A percentile compares a stretch with the other conserved stretches of the same genome.
phyloP scores from a whole-genome alignment of 257 asterid genomes.

The Lantana camara region DNA sequence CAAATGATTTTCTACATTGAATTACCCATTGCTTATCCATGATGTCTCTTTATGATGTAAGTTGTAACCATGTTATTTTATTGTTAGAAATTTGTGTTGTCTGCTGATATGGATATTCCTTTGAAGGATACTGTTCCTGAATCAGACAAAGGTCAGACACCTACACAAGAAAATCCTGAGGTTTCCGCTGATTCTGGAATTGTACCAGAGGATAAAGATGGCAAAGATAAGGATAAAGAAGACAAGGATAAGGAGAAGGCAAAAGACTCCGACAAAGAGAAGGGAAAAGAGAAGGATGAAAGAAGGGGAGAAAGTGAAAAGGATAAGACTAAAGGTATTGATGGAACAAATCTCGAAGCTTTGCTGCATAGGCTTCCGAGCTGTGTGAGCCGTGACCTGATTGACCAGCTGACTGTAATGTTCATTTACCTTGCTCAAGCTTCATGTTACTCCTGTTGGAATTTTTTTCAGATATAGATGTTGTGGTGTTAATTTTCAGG shows the following conservation, averaged over 20 bases:
- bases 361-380: slow-evolving; percentile 91
- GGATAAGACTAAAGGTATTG: slow-evolving; percentile 89
- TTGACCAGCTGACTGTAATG: slow-evolving; percentile 93
- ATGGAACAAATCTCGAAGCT: slow-evolving; percentile 88
- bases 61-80: slow-evolving; percentile 20
- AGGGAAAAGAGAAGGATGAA: slow-evolving; percentile 90
- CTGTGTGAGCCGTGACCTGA: slow-evolving; percentile 97
- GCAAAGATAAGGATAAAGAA: slow-evolving; percentile 68
- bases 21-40: slow-evolving; percentile 22
- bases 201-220: slow-evolving; percentile 58
- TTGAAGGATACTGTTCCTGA: slow-evolving; percentile 71
- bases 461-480: slow-evolving; percentile 21
- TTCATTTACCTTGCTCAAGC: slow-evolving; percentile 29
- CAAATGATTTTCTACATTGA: slow-evolving; percentile 9
- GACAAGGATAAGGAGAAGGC: slow-evolving; percentile 70
- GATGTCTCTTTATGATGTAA: slow-evolving; percentile 11
- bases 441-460: slow-evolving; percentile 21
- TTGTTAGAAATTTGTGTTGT: slow-evolving; percentile 4
- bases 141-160: slow-evolving; percentile 58
- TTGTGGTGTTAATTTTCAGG: slow-evolving; percentile 56
- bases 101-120: slow-evolving; percentile 28
- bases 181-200: slow-evolving; percentile 59
- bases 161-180: slow-evolving; percentile 58
- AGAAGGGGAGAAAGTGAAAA: slow-evolving; percentile 80
- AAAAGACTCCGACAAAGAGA: slow-evolving; percentile 65